phyloP scores from a whole-genome alignment of 2,329 filamentous ascomycete species.

The Exophiala dermatitidis region DNA sequence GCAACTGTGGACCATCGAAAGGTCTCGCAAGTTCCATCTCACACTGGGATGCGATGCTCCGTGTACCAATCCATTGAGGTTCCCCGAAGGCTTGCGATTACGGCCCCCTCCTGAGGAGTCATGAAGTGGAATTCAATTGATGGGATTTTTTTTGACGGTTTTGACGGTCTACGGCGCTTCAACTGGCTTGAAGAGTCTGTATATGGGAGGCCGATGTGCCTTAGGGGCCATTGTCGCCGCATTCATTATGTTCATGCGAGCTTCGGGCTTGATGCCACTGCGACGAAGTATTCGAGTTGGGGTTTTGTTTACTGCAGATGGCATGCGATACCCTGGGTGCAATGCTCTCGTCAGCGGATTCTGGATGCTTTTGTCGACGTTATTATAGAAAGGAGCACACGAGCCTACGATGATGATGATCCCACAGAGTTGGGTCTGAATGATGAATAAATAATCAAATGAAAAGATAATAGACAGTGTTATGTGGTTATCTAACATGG shows the following conservation, averaged over 20 bases:
- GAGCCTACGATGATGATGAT: background rate
- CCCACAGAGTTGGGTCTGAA: background rate
- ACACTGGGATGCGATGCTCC: constrained; percentile 15
- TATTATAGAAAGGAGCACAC: background rate
- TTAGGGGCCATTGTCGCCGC: background rate
- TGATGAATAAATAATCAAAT: background rate
- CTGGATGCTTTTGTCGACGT: background rate
- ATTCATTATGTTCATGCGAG: background rate
- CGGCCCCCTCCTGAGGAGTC: background rate
- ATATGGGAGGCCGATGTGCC: background rate
- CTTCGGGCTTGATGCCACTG: background rate
- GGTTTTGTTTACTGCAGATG: too few relatives aligned
- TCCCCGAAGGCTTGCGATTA: constrained; percentile 14
- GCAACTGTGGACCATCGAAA: constrained; percentile 17
- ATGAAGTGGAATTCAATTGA: background rate
- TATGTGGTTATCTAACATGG: too few relatives aligned
- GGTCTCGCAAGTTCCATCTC: constrained; percentile 18
- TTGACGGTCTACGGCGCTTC: background rate
- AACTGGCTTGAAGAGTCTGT: background rate
- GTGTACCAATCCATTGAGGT: constrained; percentile 13
- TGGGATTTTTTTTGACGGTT: background rate
- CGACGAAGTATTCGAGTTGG: background rate
- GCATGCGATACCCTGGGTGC: too few relatives aligned
- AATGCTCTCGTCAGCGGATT: background rate
- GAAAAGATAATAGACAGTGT: background rate